Evolutionary conservation across 768 basidiomycete genomes (phyloP).

Genomic region (Dentipellis fragilis): DNA sequence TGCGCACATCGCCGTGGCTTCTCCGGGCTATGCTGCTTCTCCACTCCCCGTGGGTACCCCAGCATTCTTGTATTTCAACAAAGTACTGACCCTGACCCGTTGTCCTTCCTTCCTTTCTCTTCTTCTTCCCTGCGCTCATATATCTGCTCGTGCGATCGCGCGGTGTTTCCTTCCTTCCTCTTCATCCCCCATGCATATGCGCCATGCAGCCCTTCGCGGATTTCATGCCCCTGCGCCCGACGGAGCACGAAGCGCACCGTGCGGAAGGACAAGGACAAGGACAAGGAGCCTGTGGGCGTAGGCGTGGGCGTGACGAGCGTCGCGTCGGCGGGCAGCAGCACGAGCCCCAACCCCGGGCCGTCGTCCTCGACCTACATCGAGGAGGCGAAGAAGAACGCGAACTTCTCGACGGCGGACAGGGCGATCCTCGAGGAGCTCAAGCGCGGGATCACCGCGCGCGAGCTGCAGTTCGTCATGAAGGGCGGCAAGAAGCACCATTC

Average conservation of each 20-base stretch:
- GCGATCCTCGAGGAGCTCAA: slow-evolving; percentile 50
- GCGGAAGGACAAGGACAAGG: slow-evolving; percentile 8
- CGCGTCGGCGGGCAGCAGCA: background rate
- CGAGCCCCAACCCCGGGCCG: background rate
- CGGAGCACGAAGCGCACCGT: slow-evolving; percentile 5
- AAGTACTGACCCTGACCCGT: background rate
- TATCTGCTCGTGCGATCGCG: background rate
- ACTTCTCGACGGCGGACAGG: slow-evolving; percentile 54
- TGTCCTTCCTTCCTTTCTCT: background rate
- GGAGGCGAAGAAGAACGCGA: slow-evolving; percentile 10
- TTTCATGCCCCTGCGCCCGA: slow-evolving; percentile 8
- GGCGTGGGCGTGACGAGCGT: background rate
- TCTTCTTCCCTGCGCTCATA: background rate
- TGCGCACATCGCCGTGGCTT: slow-evolving; percentile 1
- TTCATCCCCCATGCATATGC: background rate
- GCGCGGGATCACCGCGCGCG: slow-evolving; percentile 39
- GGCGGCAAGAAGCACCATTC: slow-evolving; percentile 46
- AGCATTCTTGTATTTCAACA: background rate
- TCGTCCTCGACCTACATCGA: background rate
- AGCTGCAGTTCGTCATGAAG: slow-evolving; percentile 46
- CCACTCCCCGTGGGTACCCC: slow-evolving; percentile 5
- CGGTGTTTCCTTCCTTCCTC: background rate
- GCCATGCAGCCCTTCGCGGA: slow-evolving; percentile 8
- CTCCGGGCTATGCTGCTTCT: slow-evolving; percentile 2
- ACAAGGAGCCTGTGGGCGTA: background rate